Conservation (phyloP, 2,329 filamentous ascomycete species). For the Colletotrichum endophyticum region DNA sequence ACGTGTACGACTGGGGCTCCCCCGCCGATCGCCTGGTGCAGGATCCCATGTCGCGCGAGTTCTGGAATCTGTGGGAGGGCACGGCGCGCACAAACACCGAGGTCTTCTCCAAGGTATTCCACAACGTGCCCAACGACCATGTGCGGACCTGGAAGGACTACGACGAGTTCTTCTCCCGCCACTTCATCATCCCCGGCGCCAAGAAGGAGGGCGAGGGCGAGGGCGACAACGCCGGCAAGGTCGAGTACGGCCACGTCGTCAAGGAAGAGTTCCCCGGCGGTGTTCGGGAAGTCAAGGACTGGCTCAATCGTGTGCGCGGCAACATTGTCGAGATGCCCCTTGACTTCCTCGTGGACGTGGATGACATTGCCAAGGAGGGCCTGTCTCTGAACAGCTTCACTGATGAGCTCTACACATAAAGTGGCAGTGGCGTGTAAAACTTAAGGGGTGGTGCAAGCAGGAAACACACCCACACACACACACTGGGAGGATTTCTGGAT, state of each 20-base stretch:
- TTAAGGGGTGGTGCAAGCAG: neutral
- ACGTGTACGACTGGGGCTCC: conserved; percentile 76
- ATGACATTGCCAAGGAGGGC: conserved; percentile 86
- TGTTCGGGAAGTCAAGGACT: conserved; percentile 73
- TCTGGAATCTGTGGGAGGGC: conserved; percentile 73
- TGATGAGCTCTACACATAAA: conserved; percentile 71
- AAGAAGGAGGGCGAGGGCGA: conserved; percentile 38
- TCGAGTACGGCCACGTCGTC: conserved; percentile 88
- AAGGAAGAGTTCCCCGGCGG: conserved; percentile 78
- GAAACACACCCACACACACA: neutral
- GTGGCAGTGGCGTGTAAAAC: neutral
- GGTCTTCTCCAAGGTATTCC: conserved; percentile 82
- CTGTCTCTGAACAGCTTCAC: conserved; percentile 75
- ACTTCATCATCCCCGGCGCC: conserved; percentile 65
- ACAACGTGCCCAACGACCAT: conserved; percentile 72
- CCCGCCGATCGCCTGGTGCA: conserved; percentile 70
- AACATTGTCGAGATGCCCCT: conserved; percentile 90
- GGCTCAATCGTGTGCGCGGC: conserved; percentile 69
- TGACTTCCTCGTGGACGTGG: conserved; percentile 79
- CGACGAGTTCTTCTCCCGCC: conserved; percentile 69
- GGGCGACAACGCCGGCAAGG: conserved; percentile 52
- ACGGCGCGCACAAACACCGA: conserved; percentile 82
- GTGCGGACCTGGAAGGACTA: conserved; percentile 77
- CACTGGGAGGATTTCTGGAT: neutral
- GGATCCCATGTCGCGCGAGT: conserved; percentile 74